Base-by-base conservation (phyloP, 768 basidiomycete species). In the Termitomyces sp. region DNA sequence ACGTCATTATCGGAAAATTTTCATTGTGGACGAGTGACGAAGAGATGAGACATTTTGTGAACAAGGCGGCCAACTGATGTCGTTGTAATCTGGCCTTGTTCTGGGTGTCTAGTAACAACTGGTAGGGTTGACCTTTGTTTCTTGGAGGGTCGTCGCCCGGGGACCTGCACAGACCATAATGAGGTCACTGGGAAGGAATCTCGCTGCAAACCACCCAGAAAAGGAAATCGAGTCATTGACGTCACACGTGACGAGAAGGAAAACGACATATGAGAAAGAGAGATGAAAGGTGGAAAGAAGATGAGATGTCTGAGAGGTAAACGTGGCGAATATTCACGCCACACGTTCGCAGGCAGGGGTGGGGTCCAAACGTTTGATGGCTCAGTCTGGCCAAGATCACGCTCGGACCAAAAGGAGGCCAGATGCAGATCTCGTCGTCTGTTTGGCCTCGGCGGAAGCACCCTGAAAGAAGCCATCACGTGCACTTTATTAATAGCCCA, bases 341-440 rank as follows among this genome's bases (percentile, higher is more conserved):
- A 71, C 69, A 70, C 66, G 68, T 67, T 68, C 65, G 65, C 51
- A 40, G 33, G 46, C 43, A 58, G 61, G 62, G 61, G 63, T 49
- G 66, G 9, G 55, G 67, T 64, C 60, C 66, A 63, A 71, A 71
- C 72, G 71, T 71, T 70, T 72, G 72, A 68, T 68, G 62, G 58
- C 60, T 63, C 64, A 32, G 50, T 63, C 64, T 55, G 60, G 32
- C 60, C 54, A 26, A 64, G 59, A 64, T 59, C 54, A 58, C 49
- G 43, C 48, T 52, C 18, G 26, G 26, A 12, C 38, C 51, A 52
- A 52, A 57, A 18, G 33, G 5, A 10, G 35, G 33, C 20, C 36
- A 52, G 52, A 55, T 57, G n/a, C 58, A 63, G 63, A 64, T 66
- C 61, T 62, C 13, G 48, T 30, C 28, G 35, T 14, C 9, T 13